These are phyloP conservation scores for Leishmania braziliensis DNA, from an alignment of 208 protist genomes.

Conservation along the genomic window DNA sequence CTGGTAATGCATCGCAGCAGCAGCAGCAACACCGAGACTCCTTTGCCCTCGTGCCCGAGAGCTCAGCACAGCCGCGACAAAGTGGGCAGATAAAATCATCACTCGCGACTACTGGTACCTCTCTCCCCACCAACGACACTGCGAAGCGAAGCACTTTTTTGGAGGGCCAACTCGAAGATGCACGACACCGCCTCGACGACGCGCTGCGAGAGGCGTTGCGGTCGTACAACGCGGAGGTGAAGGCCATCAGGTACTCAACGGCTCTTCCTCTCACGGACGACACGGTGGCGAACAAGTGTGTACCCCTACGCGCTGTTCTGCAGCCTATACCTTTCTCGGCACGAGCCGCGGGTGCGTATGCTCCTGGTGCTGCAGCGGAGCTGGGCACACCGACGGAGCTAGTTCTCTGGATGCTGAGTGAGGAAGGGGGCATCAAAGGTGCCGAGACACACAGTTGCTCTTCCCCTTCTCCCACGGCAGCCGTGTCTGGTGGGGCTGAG, in stretches of 20 bases:
- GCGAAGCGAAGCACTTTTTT: not conserved
- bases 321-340: not conserved
- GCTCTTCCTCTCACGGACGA: not conserved
- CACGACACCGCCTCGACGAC: conserved; percentile 14
- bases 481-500: not conserved
- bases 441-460: not conserved
- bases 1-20: not conserved
- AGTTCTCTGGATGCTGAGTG: not conserved
- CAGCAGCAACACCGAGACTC: not conserved
- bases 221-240: conserved; percentile 19
- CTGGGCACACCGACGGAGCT: not conserved
- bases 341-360: not conserved
- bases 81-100: not conserved
- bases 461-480: not conserved
- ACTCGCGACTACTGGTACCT: too few species aligned
- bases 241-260: not conserved
- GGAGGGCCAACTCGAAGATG: not conserved
- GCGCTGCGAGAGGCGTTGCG: conserved; percentile 11
- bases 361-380: not conserved
- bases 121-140: not conserved
- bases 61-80: not conserved
- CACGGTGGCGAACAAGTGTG: not conserved
- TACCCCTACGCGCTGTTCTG: conserved; percentile 14
- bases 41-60: not conserved
- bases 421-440: not conserved